These are phyloP conservation scores for Nemania sp. DNA, from an alignment of 2,329 filamentous ascomycete species.

Conservation along the genomic window DNA sequence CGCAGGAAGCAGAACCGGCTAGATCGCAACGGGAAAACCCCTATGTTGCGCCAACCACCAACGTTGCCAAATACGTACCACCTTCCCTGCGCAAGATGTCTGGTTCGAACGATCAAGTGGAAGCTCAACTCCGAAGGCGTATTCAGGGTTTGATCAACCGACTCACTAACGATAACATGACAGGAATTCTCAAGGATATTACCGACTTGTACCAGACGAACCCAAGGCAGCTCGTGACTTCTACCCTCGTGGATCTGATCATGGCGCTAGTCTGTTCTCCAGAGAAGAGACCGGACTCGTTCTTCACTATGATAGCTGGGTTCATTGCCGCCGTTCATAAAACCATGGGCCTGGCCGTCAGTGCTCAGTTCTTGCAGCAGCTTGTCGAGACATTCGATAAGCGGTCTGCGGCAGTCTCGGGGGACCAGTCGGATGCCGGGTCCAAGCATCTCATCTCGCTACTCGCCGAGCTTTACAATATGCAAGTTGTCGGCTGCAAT, in stretches of 20 bases:
- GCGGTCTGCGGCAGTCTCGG: conserved; percentile 56
- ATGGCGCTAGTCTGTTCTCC: conserved; percentile 80
- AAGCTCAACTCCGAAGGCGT: conserved; percentile 74
- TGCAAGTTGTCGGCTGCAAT: conserved; percentile 81
- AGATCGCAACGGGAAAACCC: conserved; percentile 76
- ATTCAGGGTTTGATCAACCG: conserved; percentile 90
- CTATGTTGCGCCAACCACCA: conserved; percentile 73
- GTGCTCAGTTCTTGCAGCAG: conserved; percentile 80
- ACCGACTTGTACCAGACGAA: conserved; percentile 83
- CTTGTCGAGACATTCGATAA: conserved; percentile 76
- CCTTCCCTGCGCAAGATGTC: conserved; percentile 75
- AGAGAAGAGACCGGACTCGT: conserved; percentile 80
- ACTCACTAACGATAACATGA: conserved; percentile 85
- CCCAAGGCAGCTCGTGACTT: conserved; percentile 86
- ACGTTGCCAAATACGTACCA: conserved; percentile 79
- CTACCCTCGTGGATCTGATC: conserved; percentile 75
- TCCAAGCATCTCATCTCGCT: conserved; percentile 72
- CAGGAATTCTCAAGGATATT: conserved; percentile 81
- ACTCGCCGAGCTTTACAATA: conserved; percentile 86
- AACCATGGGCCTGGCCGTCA: conserved; percentile 84
- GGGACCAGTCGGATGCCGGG: conserved; percentile 40
- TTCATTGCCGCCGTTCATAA: conserved; percentile 90
- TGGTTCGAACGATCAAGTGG: conserved; percentile 67
- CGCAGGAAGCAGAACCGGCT: conserved; percentile 36
- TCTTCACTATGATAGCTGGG: conserved; percentile 86